phyloP scores from a whole-genome alignment of 257 asterid species.

The Linderniella brevidens region DNA sequence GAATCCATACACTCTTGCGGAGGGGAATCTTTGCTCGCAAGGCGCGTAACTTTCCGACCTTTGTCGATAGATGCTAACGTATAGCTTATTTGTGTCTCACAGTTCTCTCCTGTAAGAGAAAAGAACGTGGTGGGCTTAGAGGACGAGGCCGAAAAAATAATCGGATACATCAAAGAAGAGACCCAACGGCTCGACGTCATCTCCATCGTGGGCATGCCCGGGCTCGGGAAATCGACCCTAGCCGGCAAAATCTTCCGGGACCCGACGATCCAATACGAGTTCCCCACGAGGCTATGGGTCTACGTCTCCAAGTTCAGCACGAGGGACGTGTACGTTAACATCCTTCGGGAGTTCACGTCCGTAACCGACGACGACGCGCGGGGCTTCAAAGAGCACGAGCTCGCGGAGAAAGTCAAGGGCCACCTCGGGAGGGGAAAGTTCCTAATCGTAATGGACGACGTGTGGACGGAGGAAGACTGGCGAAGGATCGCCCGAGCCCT shows the following conservation, averaged over 20 bases:
- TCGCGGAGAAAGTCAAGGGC: not conserved
- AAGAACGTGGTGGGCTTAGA: slow-evolving; percentile 12
- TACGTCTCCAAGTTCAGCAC: slow-evolving; percentile 10
- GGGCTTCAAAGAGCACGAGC: not conserved
- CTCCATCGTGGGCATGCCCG: slow-evolving; percentile 22
- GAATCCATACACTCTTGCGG: too few species aligned
- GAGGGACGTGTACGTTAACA: slow-evolving; percentile 10
- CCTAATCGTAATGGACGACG: slow-evolving; percentile 32
- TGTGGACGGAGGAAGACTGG: slow-evolving; percentile 29
- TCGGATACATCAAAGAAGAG: not conserved
- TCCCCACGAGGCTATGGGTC: slow-evolving; percentile 16
- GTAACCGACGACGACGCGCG: slow-evolving; percentile 1
- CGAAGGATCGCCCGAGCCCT: slow-evolving; percentile 10
- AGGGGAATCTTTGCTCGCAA: too few species aligned
- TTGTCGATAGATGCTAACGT: too few species aligned
- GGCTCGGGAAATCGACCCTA: slow-evolving; percentile 19
- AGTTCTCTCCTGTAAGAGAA: not conserved
- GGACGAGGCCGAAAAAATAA: slow-evolving; percentile 1
- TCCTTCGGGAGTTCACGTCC: slow-evolving; percentile 3
- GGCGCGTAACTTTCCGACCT: too few species aligned
- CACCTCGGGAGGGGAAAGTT: slow-evolving; percentile 13
- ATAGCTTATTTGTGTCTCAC: too few species aligned
- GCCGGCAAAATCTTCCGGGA: slow-evolving; percentile 14
- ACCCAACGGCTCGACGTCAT: slow-evolving; percentile 6
- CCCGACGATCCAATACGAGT: not conserved